Evolutionary conservation across 2,329 filamentous ascomycete genomes (phyloP), one percentile per base, ranked within the genome.

Genomic region (Monosporascus sp.): DNA sequence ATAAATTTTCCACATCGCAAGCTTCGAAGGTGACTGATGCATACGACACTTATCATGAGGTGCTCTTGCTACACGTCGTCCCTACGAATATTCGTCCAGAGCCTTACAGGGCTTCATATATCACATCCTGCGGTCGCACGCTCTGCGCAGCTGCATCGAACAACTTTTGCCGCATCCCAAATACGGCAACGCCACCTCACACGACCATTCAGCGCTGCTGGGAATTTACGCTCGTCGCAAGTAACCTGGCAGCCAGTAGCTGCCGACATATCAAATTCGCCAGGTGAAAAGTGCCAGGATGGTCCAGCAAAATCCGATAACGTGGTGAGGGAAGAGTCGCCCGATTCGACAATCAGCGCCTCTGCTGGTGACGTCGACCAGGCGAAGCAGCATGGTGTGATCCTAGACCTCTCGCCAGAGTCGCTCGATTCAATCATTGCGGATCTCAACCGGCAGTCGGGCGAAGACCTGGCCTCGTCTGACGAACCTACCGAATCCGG

Each of bases 21-120:
- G 31, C 31, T 34, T 34, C 11, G 31, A 34, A 34, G 31, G 31
- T 34, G 9, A 11, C 31, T 34, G 1, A 34, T 34, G 31, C 31
- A 34, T 34, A 34, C 31, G 31, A 14, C 11, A 9, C 37, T 50
- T 56, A 63, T 56, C 48, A 81, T 81, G 78, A 71, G 64, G 56
- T 81, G 78, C 62, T 66, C 73, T 22, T 82, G 79, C 56, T 73
- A 76, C 54, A 70, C 68, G 7, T 67, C 70, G 31, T 71, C 78
- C 8, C 64, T 79, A 60, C 69, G 71, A 51, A 69, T 75, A n/a
- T 82, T 82, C 54, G 64, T 80, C 14, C 73, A 73, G 55, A 76
- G 71, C 31, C 66, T 82, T 11, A 65, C 66, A 2, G 62, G 60
- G 48, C 41, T 69, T 11, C 62, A 60, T 43, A 14, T 68, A 8